phyloP scores from a whole-genome alignment of 2,329 filamentous ascomycete species.

The Cyclaneusma minus region DNA sequence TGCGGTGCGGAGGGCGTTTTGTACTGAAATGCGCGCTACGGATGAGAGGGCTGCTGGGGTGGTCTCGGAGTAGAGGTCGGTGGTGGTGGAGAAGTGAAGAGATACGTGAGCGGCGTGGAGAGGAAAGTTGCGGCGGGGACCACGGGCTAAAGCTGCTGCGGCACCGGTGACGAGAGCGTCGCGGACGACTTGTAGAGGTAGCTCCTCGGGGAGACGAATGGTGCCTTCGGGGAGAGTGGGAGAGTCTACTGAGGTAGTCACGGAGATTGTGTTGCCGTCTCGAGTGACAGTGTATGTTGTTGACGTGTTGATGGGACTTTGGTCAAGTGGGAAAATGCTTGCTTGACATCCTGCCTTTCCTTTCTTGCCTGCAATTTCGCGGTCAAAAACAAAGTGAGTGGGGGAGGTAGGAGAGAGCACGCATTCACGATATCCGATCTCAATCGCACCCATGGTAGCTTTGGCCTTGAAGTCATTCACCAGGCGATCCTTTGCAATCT shows the following conservation, averaged over 20 bases:
- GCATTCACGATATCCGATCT: slow-evolving; percentile 89
- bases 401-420: slow-evolving; percentile 40
- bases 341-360: slow-evolving; percentile 66
- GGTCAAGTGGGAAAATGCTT: slow-evolving; percentile 43
- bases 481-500: slow-evolving; percentile 79
- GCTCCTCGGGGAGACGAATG: slow-evolving; percentile 35
- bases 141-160: slow-evolving; percentile 69
- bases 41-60: slow-evolving; percentile 53
- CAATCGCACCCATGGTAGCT: slow-evolving; percentile 73
- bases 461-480: slow-evolving; percentile 80
- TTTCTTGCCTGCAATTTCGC: slow-evolving; percentile 62
- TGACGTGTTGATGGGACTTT: slow-evolving; percentile 22
- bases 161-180: slow-evolving; percentile 60
- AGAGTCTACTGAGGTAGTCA: slow-evolving; percentile 28
- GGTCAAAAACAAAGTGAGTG: slow-evolving; percentile 55
- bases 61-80: slow-evolving; percentile 51
- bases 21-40: slow-evolving; percentile 52
- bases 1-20: slow-evolving; percentile 49
- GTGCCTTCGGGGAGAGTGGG: slow-evolving; percentile 21
- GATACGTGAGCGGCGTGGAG: slow-evolving; percentile 61
- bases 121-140: slow-evolving; percentile 66
- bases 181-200: slow-evolving; percentile 31
- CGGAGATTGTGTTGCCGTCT: slow-evolving; percentile 57
- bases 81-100: slow-evolving; percentile 48
- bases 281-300: slow-evolving; percentile 29